Evolutionary conservation across 1,284 basidiomycete genomes (phyloP).

Genomic region (Ustilago lituana): DNA sequence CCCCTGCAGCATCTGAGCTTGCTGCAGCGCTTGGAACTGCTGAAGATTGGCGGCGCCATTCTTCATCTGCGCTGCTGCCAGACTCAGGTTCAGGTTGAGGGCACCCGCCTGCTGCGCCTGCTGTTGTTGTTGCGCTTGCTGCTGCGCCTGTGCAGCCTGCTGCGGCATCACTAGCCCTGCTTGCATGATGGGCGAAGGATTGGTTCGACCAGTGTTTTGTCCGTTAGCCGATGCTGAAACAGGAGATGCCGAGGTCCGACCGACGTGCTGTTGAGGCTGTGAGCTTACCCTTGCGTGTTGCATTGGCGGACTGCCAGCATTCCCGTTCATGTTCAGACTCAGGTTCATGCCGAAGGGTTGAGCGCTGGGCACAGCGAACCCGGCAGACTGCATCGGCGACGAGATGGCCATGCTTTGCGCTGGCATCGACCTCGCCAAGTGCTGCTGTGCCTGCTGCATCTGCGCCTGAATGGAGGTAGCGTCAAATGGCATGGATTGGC

Average conservation of each 20-base stretch:
- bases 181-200: constrained; percentile 47
- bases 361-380: constrained; percentile 34
- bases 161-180: constrained; percentile 43
- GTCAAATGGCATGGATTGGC: constrained; percentile 42
- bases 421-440: constrained; percentile 36
- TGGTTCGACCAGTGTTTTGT: constrained; percentile 38
- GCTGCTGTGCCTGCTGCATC: constrained; percentile 44
- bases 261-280: constrained; percentile 46
- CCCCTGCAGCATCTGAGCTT: constrained; percentile 39
- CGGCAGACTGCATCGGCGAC: constrained; percentile 44
- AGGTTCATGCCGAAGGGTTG: constrained; percentile 46
- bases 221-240: constrained; percentile 41
- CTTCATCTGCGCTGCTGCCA: constrained; percentile 45
- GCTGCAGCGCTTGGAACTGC: constrained; percentile 42
- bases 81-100: constrained; percentile 37
- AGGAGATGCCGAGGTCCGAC: constrained; percentile 39
- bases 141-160: constrained; percentile 14
- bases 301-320: constrained; percentile 47
- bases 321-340: constrained; percentile 37
- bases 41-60: constrained; percentile 29
- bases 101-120: constrained; percentile 24
- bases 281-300: constrained; percentile 50
- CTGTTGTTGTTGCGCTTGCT: constrained; percentile 14
- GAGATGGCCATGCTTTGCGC: constrained; percentile 37
- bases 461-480: constrained; percentile 42